Base-by-base conservation (phyloP, 331 rosid species). In the Phaseolus coccineus region DNA sequence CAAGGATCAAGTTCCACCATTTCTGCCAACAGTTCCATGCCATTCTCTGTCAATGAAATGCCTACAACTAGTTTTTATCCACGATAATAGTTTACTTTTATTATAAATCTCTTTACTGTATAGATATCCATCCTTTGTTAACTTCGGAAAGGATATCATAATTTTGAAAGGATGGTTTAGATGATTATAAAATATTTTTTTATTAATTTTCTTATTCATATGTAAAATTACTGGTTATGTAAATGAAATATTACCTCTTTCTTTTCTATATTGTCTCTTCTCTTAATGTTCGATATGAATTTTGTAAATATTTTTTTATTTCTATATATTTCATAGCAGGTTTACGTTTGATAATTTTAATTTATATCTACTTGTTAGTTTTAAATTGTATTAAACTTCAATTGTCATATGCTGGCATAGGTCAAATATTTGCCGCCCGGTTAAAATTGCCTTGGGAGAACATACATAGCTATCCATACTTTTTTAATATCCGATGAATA, bases 11-110 rank as follows among this genome's bases (percentile, higher is more conserved):
- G 55, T 51, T 73, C 78, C 6, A 56, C 0, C 62, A 3, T 12
- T 22, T 56, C 62, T 13, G 28, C 1, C 3, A 39, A 56, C 8
- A 73, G 39, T 56, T 73, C 25, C 16, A 15, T 1, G 27, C 14
- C 78, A 14, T 73, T 25, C 11, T 73, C 78, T 24, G 55, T 73
- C 0, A 73, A 73, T 12, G 56, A 73, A 13, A 8, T 73, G 69
- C 40, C 69, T 13, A 57, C 27, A 3, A 73, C 56, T 73, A 61
- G 37, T 0, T 62, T 62, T 24, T 56, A 56, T 56, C 62, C 62
- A 8, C 62, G 62, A 24, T 56, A 22, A 55, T 55, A 24, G 2
- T 27, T 24, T 55, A 8, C 3, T 55, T 22, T 55, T 53, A 19
- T 19, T 22, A 53, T 19, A 53, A 7, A 53, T 53, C 1, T 53